Evolutionary conservation across 1,284 basidiomycete species (phyloP).

Genomic region (Microbotryum scabiosae): DNA sequence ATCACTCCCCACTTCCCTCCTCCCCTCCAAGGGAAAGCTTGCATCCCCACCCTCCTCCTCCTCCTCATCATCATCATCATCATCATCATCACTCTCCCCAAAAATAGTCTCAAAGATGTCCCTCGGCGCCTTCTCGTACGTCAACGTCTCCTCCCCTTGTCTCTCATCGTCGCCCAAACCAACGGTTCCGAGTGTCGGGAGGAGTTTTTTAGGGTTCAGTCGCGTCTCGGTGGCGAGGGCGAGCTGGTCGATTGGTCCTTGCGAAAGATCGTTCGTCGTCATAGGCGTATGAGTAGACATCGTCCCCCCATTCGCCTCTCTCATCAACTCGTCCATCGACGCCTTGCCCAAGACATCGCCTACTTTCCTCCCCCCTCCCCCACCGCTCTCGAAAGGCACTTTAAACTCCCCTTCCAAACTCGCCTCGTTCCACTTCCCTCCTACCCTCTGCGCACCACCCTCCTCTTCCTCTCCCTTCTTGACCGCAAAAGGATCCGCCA

Average conservation of each 20-base stretch:
- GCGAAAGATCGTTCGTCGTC: neutral
- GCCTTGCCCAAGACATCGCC: conserved; percentile 21
- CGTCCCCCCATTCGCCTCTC: neutral
- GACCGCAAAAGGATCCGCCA: conserved; percentile 59
- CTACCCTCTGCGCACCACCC: neutral
- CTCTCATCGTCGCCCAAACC: conserved; percentile 81
- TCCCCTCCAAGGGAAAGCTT: conserved; percentile 1
- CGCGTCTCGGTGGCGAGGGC: neutral
- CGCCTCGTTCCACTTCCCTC: conserved; percentile 26
- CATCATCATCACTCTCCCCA: conserved; percentile 53
- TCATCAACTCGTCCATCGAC: conserved; percentile 29
- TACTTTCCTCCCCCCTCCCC: conserved; percentile 4
- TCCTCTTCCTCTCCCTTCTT: conserved; percentile 44
- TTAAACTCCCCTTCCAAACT: conserved; percentile 3
- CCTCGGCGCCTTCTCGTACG: conserved; percentile 75
- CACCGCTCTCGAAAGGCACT: conserved; percentile 3
- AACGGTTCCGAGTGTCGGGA: conserved; percentile 43
- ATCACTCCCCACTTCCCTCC: conserved; percentile 19
- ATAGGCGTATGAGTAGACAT: conserved; percentile 1
- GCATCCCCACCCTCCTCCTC: conserved; percentile 28
- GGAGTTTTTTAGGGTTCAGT: neutral
- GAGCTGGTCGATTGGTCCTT: too few relatives aligned
- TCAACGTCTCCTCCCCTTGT: conserved; percentile 75
- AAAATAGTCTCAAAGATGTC: conserved; percentile 76
- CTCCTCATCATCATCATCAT: conserved; percentile 40